Conservation (phyloP, 2,329 filamentous ascomycete genomes). For the Eurotiales sp. region DNA sequence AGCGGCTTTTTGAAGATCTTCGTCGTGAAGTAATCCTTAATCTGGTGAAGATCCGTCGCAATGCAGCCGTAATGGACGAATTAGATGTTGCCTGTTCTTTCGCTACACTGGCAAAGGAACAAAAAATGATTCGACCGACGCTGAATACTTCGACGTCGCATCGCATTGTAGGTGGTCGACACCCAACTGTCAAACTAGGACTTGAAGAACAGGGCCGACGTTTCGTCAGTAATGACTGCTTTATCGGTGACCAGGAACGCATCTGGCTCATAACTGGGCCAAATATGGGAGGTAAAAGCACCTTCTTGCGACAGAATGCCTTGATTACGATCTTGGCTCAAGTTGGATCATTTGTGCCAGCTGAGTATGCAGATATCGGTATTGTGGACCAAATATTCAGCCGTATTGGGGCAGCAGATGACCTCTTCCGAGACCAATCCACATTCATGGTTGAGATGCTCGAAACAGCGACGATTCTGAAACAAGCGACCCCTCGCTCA, state of each 20-base stretch:
- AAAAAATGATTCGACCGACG: slow-evolving; percentile 67
- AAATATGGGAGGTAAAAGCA: slow-evolving; percentile 99
- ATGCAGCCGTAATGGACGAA: slow-evolving; percentile 88
- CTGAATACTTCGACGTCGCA: slow-evolving; percentile 64
- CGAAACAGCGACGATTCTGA: slow-evolving; percentile 87
- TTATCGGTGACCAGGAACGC: slow-evolving; percentile 71
- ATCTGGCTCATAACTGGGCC: slow-evolving; percentile 70
- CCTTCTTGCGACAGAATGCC: slow-evolving; percentile 92
- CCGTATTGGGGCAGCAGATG: slow-evolving; percentile 88
- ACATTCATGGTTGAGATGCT: slow-evolving; percentile 99
- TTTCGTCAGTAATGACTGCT: slow-evolving; percentile 84
- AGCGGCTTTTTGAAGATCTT: slow-evolving; percentile 70
- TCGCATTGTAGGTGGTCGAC: slow-evolving; percentile 78
- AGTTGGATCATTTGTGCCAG: slow-evolving; percentile 87
- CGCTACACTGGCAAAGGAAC: slow-evolving; percentile 71
- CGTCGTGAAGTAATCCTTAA: slow-evolving; percentile 74
- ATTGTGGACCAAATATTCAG: slow-evolving; percentile 96
- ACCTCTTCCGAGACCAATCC: slow-evolving; percentile 89
- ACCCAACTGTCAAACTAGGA: slow-evolving; percentile 86
- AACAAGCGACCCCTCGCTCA: slow-evolving; percentile 73
- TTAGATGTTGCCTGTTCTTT: slow-evolving; percentile 88
- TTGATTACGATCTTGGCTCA: slow-evolving; percentile 92
- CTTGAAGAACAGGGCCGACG: slow-evolving; percentile 72
- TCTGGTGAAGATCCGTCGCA: slow-evolving; percentile 79
- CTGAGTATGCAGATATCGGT: slow-evolving; percentile 77